Evolutionary conservation across 73 alveolate genomes (phyloP).

Genomic region (Blepharisma japonicum): DNA sequence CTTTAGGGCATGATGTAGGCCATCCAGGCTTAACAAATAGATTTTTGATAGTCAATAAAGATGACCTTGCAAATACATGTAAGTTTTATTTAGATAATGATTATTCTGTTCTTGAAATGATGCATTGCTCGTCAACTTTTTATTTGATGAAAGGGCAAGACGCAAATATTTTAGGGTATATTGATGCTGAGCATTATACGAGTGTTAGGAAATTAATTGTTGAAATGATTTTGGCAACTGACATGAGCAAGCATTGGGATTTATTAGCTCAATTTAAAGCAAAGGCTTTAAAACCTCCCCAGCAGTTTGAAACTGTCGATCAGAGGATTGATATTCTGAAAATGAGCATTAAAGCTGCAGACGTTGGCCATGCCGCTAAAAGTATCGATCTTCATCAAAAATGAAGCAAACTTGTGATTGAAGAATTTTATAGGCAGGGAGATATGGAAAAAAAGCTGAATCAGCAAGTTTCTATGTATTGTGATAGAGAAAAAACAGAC

Average conservation of each 20-base stretch:
- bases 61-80: constrained; percentile 51
- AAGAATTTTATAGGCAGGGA: constrained; percentile 42
- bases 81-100: constrained; percentile 44
- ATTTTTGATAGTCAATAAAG: constrained; percentile 48
- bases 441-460: constrained; percentile 37
- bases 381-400: constrained; percentile 24
- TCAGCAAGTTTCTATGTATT: constrained; percentile 37
- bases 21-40: constrained; percentile 71
- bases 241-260: constrained; percentile 17
- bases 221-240: constrained; percentile 24
- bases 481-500: constrained; percentile 45
- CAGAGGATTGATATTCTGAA: constrained; percentile 15
- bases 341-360: constrained; percentile 29
- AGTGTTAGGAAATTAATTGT: not conserved
- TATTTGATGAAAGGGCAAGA: not conserved
- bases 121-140: constrained; percentile 25
- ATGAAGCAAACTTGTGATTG: constrained; percentile 36
- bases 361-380: constrained; percentile 45
- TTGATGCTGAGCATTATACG: not conserved
- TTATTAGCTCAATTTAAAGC: constrained; percentile 1
- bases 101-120: constrained; percentile 36
- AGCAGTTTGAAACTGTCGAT: not conserved
- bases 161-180: not conserved
- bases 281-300: not conserved
- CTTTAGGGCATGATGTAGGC: constrained; percentile 56